Evolutionary conservation across 345 rosid species (phyloP).

Genomic region (Eucalyptus shirleyi): DNA sequence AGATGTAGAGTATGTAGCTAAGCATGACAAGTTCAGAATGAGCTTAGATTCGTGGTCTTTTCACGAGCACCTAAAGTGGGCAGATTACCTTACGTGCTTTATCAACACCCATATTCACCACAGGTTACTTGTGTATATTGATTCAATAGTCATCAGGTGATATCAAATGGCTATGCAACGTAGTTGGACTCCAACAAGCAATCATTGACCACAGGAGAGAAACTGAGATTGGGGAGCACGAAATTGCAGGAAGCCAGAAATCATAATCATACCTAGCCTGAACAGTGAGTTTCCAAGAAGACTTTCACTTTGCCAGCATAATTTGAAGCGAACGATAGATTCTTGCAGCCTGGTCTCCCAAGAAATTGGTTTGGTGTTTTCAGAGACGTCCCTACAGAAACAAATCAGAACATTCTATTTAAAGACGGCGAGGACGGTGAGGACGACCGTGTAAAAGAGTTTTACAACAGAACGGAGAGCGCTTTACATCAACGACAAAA

Average conservation of each 20-base stretch:
- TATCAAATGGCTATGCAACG: not conserved
- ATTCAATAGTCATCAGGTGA: not conserved
- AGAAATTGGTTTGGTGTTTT: conserved; percentile 15
- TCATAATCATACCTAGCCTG: conserved; percentile 31
- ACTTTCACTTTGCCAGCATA: conserved; percentile 14
- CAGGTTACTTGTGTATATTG: not conserved
- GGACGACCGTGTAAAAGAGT: not conserved
- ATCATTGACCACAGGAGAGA: not conserved
- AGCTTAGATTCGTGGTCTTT: not conserved
- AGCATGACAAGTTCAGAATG: not conserved
- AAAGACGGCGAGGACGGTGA: not conserved
- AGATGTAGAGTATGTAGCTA: not conserved
- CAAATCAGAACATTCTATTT: not conserved
- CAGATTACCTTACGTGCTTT: not conserved
- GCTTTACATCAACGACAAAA: not conserved
- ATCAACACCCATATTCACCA: not conserved
- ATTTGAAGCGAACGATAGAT: conserved; percentile 33
- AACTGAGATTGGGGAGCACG: not conserved
- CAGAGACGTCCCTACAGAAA: conserved; percentile 21
- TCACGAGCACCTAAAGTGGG: not conserved
- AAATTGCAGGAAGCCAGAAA: not conserved
- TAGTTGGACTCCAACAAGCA: not conserved
- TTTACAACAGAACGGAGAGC: not conserved
- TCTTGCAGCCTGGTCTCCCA: conserved; percentile 11
- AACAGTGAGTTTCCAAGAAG: conserved; percentile 32